These are phyloP conservation scores for Cercospora beticola DNA, from an alignment of 2,329 filamentous ascomycete genomes.

Conservation along the genomic window DNA sequence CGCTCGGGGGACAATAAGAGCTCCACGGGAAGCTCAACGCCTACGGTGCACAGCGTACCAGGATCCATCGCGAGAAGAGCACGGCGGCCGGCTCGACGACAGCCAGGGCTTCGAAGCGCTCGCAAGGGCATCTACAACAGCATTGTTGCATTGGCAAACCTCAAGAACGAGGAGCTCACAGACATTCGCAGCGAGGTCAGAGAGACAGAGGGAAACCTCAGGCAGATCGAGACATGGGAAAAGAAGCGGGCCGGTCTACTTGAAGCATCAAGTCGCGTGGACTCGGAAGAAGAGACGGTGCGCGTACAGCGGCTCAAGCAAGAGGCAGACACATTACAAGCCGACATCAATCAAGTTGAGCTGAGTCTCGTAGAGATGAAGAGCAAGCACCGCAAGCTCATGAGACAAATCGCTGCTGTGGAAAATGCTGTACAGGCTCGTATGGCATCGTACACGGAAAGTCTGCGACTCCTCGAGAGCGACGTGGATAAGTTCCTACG, in stretches of 20 bases:
- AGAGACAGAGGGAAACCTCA: constrained; percentile 58
- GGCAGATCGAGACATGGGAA: constrained; percentile 59
- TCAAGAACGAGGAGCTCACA: constrained; percentile 68
- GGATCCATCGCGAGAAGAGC: constrained; percentile 35
- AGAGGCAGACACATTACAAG: constrained; percentile 55
- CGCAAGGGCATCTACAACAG: constrained; percentile 63
- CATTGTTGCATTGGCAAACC: constrained; percentile 62
- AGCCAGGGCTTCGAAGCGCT: constrained; percentile 60
- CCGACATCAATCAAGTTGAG: constrained; percentile 66
- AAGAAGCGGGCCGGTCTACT: constrained; percentile 57
- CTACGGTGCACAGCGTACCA: constrained; percentile 45
- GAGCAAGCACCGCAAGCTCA: constrained; percentile 58
- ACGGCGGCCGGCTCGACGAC: constrained; percentile 56
- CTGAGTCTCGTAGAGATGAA: constrained; percentile 62
- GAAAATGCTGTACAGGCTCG: constrained; percentile 67
- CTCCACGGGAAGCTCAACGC: constrained; percentile 53
- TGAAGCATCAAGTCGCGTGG: constrained; percentile 56
- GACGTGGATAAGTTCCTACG: constrained; percentile 60
- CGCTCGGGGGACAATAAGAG: constrained; percentile 44
- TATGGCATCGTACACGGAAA: constrained; percentile 69
- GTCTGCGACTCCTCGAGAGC: constrained; percentile 64
- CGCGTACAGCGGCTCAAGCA: constrained; percentile 53
- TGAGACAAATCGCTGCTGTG: constrained; percentile 61
- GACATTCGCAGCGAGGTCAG: constrained; percentile 58
- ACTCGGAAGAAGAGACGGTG: constrained; percentile 58